These are phyloP conservation scores for Leishmania braziliensis DNA, from an alignment of 208 protist species.

Conservation along the genomic window DNA sequence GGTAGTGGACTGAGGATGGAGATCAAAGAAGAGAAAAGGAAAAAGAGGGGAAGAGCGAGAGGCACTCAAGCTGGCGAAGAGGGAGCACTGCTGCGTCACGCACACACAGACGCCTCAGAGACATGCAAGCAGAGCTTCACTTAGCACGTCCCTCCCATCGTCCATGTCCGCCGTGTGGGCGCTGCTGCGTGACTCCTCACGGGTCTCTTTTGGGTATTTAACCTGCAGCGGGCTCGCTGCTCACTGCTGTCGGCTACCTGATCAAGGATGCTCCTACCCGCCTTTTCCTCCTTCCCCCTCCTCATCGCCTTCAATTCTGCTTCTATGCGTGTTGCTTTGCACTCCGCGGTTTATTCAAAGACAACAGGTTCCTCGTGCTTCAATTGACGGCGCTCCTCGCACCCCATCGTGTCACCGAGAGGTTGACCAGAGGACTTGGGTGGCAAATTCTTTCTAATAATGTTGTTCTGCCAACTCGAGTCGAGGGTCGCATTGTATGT, in stretches of 20 bases:
- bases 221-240: background rate
- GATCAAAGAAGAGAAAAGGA: background rate
- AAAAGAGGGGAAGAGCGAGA: background rate
- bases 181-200: background rate
- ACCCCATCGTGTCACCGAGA: slow-evolving; percentile 8
- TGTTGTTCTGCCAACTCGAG: slow-evolving; percentile 1
- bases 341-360: slow-evolving; percentile 20
- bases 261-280: background rate
- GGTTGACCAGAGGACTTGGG: slow-evolving; percentile 12
- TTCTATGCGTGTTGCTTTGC: background rate
- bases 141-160: background rate
- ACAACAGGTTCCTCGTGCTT: slow-evolving; percentile 38
- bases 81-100: background rate
- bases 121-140: background rate
- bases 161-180: background rate
- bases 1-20: background rate
- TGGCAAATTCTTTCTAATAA: slow-evolving; percentile 5
- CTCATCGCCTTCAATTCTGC: background rate
- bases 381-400: slow-evolving; percentile 31
- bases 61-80: background rate
- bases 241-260: background rate
- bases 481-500: background rate
- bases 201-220: background rate
- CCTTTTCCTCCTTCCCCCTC: background rate
- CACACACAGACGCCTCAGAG: background rate